Conservation (phyloP, 2,329 filamentous ascomycete species). For the Neocatenulostroma microsporum region DNA sequence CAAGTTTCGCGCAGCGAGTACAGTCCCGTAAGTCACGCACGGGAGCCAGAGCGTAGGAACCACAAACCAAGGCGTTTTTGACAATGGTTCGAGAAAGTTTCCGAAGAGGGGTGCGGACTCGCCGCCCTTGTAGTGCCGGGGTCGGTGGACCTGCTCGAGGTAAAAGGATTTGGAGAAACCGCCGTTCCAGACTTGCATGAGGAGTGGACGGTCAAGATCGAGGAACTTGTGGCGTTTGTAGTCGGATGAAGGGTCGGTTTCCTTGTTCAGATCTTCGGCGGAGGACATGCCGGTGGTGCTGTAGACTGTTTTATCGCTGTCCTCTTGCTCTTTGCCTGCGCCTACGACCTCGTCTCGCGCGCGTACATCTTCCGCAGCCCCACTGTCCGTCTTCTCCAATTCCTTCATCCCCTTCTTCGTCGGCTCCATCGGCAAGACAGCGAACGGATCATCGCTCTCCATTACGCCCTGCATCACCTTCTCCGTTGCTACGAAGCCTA, state of each 20-base stretch:
- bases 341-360: constrained; percentile 32
- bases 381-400: constrained; percentile 45
- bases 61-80: constrained; percentile 89
- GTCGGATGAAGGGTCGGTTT: constrained; percentile 68
- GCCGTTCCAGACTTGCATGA: constrained; percentile 80
- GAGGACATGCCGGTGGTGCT: constrained; percentile 74
- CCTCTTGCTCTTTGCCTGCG: constrained; percentile 14
- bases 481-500: constrained; percentile 68
- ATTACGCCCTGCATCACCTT: constrained; percentile 46
- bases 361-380: constrained; percentile 26
- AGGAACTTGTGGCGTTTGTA: constrained; percentile 92
- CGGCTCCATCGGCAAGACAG: constrained; percentile 48
- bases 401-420: constrained; percentile 42
- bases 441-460: constrained; percentile 40
- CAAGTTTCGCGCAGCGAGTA: constrained; percentile 56
- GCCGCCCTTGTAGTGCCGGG: constrained; percentile 90
- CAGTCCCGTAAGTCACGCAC: constrained; percentile 66
- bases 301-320: constrained; percentile 39
- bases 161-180: constrained; percentile 96
- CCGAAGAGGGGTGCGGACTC: constrained; percentile 89
- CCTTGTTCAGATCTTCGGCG: constrained; percentile 76
- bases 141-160: constrained; percentile 88
- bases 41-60: constrained; percentile 81
- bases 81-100: constrained; percentile 94
- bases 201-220: constrained; percentile 74